A percentile compares a stretch with the other conserved stretches of the same genome.
phyloP scores from a whole-genome alignment of 2,329 filamentous ascomycete species.

The Sporothrix pseudoabietina region DNA sequence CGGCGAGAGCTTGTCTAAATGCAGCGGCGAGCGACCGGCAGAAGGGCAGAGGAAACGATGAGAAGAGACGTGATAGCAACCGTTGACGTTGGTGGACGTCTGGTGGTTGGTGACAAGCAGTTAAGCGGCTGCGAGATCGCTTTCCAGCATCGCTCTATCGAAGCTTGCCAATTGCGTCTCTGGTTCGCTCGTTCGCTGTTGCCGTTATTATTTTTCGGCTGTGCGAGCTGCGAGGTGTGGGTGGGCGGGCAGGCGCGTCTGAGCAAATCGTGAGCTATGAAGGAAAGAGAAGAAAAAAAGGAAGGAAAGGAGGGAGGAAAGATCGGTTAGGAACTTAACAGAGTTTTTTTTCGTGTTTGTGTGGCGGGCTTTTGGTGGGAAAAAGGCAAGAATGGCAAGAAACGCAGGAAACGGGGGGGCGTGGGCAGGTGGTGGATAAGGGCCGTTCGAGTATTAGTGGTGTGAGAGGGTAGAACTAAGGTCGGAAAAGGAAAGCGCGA shows the following conservation, averaged over 20 bases:
- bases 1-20: neutral
- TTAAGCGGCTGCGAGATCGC: constrained; percentile 26
- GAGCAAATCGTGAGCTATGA: constrained; percentile 23
- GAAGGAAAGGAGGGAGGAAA: constrained; percentile 12
- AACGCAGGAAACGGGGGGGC: constrained; percentile 11
- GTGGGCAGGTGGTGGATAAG: constrained; percentile 15
- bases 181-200: constrained; percentile 20
- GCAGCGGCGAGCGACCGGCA: neutral
- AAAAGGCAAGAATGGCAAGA: constrained; percentile 5
- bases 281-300: constrained; percentile 23
- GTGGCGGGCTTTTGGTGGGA: constrained; percentile 11
- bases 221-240: constrained; percentile 14
- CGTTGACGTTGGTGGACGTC: neutral
- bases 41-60: neutral
- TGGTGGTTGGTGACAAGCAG: constrained; percentile 18
- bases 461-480: constrained; percentile 15
- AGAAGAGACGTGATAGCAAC: constrained; percentile 1
- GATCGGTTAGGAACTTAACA: constrained; percentile 35
- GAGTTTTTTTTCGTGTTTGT: constrained; percentile 32
- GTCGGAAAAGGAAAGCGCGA: constrained; percentile 1
- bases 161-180: constrained; percentile 14
- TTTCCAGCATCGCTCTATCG: constrained; percentile 29
- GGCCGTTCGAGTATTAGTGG: constrained; percentile 22
- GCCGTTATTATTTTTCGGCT: constrained; percentile 15
- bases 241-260: constrained; percentile 22